phyloP scores from a whole-genome alignment of 2,329 filamentous ascomycete genomes.

The Cordyceps cateniannulata region DNA sequence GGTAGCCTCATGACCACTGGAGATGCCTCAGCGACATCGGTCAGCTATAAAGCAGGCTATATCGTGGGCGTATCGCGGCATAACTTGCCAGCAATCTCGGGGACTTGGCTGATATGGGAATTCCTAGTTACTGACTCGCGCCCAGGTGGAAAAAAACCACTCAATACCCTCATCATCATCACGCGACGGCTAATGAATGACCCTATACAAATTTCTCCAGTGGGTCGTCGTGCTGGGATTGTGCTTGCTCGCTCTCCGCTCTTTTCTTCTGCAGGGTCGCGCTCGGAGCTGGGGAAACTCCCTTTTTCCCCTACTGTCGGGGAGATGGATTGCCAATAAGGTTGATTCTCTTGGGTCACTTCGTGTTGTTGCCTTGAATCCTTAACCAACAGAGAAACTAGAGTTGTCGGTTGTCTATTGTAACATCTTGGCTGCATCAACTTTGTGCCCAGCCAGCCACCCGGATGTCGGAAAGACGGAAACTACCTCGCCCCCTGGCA shows the following conservation, averaged over 20 bases:
- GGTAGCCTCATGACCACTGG: neutral
- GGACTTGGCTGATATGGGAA: neutral
- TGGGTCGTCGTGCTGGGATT: neutral
- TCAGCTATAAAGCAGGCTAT: no score
- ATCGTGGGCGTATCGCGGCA: neutral
- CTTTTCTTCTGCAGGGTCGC: neutral
- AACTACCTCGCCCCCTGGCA: neutral
- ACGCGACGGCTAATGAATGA: constrained; percentile 2
- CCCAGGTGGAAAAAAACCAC: neutral
- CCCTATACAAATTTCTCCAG: neutral
- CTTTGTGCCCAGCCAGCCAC: neutral
- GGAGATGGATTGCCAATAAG: neutral
- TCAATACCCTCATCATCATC: neutral
- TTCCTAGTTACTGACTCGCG: neutral
- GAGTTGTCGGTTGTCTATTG: neutral
- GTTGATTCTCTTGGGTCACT: neutral
- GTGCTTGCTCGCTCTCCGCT: neutral
- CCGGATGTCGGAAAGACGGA: neutral
- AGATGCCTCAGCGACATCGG: neutral
- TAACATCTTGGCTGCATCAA: neutral
- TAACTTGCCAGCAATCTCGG: neutral
- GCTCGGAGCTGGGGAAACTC: neutral
- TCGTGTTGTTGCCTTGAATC: neutral
- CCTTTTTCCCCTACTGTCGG: neutral
- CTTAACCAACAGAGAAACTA: neutral